A percentile compares a stretch with the other conserved stretches of the same genome.
These are phyloP conservation scores for Goffeauzyma gilvescens DNA, from an alignment of 768 basidiomycete genomes.

Conservation along the genomic window DNA sequence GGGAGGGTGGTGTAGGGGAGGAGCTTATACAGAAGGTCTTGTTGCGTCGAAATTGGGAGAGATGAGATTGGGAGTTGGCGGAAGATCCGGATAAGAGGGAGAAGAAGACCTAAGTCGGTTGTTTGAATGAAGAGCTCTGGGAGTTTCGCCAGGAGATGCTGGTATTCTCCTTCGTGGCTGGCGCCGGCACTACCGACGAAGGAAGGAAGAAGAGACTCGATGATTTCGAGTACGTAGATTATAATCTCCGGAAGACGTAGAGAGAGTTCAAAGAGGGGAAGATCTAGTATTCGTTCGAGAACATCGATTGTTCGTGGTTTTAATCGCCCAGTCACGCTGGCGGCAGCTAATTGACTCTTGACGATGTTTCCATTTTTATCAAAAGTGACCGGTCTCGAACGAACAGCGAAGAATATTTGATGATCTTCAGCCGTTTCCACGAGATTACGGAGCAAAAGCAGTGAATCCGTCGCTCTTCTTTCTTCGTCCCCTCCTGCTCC, in stretches of 20 bases:
- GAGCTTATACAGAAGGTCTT: slow-evolving; percentile 12
- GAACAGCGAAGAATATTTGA: slow-evolving; percentile 39
- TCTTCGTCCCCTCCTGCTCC: no score
- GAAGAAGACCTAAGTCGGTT: slow-evolving; percentile 19
- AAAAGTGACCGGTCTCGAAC: slow-evolving; percentile 28
- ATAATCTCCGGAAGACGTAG: slow-evolving; percentile 27
- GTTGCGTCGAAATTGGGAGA: no score
- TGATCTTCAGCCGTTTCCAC: slow-evolving; percentile 13
- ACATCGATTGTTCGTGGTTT: no score
- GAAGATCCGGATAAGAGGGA: slow-evolving; percentile 21
- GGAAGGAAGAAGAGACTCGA: slow-evolving; percentile 12
- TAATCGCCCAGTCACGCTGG: no score
- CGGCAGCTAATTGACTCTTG: no score
- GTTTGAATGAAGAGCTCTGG: slow-evolving; percentile 19
- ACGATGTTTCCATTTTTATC: no score
- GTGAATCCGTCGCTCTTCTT: slow-evolving; percentile 63
- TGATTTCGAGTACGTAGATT: slow-evolving; percentile 29
- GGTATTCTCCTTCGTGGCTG: background rate
- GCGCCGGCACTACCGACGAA: slow-evolving; percentile 1
- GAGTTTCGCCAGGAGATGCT: slow-evolving; percentile 6
- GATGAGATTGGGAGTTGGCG: slow-evolving; percentile 11
- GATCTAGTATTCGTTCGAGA: no score
- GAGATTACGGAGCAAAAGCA: slow-evolving; percentile 73
- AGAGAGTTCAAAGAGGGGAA: slow-evolving; percentile 17
- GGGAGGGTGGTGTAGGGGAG: slow-evolving; percentile 17